Percentiles rank a stretch among this genome's conserved stretches.
Conservation (phyloP, 192 early-diverging fungal species). For the Gamsiella multidivaricata region DNA sequence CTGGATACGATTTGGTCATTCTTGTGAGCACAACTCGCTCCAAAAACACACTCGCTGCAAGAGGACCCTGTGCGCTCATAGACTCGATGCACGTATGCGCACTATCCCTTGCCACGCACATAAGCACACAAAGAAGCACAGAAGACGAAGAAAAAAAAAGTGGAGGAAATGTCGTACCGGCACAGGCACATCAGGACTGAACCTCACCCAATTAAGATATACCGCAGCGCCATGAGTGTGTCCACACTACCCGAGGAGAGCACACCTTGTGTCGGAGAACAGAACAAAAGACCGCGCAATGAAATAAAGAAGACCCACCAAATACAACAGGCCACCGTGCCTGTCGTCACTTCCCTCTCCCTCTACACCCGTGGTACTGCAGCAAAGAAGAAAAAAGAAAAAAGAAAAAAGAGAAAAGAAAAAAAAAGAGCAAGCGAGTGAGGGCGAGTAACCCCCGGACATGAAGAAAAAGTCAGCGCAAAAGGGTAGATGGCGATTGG, state of each 20-base stretch:
- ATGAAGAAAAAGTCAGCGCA: too few species aligned
- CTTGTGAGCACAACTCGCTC: conserved; percentile 17
- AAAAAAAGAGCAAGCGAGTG: neutral
- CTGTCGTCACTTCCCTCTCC: too few species aligned
- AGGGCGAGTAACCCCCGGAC: too few species aligned
- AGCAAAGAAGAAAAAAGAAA: conserved; percentile 1
- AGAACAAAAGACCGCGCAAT: too few species aligned
- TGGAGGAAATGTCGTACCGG: neutral
- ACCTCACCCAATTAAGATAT: too few species aligned
- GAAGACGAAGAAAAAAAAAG: conserved; percentile 6
- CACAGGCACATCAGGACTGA: conserved; percentile 4
- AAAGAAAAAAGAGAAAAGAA: neutral
- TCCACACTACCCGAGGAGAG: too few species aligned
- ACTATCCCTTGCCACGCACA: neutral
- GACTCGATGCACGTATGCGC: conserved; percentile 2
- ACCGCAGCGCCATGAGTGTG: too few species aligned
- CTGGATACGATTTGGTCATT: conserved; percentile 17
- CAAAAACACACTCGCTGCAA: neutral
- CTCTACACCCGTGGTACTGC: too few species aligned
- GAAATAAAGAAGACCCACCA: too few species aligned
- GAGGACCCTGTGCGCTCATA: conserved; percentile 22
- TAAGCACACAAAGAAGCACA: too few species aligned
- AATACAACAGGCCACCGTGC: too few species aligned
- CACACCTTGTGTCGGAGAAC: too few species aligned
- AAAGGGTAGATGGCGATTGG: conserved; percentile 23